Percentiles rank a stretch among this genome's conserved stretches.
Conservation (phyloP, 225 moss, liverwort and hornwort species). For the Sphagnum contortum region DNA sequence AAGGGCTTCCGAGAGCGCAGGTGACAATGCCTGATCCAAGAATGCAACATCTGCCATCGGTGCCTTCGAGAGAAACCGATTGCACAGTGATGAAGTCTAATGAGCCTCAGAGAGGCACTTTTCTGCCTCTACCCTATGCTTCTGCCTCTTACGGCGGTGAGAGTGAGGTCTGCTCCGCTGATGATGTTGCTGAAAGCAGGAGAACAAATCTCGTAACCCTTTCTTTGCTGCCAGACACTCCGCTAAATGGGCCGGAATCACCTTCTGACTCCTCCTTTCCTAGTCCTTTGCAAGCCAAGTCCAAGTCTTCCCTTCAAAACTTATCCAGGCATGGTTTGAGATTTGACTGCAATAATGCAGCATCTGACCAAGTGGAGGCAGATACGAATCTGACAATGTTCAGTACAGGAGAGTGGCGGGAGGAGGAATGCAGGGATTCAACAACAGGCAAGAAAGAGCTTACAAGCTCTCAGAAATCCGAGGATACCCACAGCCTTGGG, state of each 20-base stretch:
- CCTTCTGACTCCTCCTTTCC: conserved; percentile 9
- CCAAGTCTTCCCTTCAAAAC: conserved; percentile 2
- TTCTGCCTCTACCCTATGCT: conserved; percentile 10
- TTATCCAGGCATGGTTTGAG: conserved; percentile 14
- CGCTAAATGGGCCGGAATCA: conserved; percentile 17
- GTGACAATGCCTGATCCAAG: background rate
- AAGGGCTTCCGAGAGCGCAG: background rate
- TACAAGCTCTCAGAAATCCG: background rate
- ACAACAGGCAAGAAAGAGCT: background rate
- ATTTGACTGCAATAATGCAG: conserved; percentile 10
- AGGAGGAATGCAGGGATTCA: conserved; percentile 6
- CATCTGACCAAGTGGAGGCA: background rate
- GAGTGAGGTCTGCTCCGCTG: conserved; percentile 64
- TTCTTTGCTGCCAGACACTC: conserved; percentile 67
- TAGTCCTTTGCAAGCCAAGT: conserved; percentile 9
- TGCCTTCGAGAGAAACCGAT: background rate
- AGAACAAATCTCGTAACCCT: conserved; percentile 56
- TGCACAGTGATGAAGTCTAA: conserved; percentile 1
- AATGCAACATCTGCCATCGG: background rate
- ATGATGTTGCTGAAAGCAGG: conserved; percentile 31
- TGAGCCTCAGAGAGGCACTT: conserved; percentile 1
- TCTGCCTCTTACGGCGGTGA: conserved; percentile 23
- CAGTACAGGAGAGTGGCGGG: conserved; percentile 18
- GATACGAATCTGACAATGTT: conserved; percentile 49
- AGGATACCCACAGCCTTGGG: conserved; percentile 1